Evolutionary conservation across 305 asterid species (phyloP), one percentile per base, ranked within the genome.

Genomic region (Rubia tinctorum): DNA sequence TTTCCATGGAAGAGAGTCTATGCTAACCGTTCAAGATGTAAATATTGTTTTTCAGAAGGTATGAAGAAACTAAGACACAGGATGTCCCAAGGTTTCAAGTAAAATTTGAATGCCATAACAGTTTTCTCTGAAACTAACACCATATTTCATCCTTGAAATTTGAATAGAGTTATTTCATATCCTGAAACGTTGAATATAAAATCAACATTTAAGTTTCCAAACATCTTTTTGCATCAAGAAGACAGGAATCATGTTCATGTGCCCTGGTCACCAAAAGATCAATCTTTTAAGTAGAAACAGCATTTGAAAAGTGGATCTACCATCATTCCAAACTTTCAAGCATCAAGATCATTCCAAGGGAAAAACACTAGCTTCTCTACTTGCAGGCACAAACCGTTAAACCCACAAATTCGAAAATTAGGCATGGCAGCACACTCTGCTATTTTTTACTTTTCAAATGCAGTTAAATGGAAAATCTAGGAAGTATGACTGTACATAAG

Each of bases 361-460:
- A 37, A 45, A 49, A 51, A 0, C 51, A 20, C 10, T 51, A 51
- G 15, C 20, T 55, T 70, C 22, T 10, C 71, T 64, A 37, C 25
- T 37, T 6, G 66, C 37, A n/a, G 53, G 25, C n/a, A n/a, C 27
- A 43, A 39, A 22, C 22, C 64, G 14, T 27, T 59, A 63, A 14
- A 2, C 11, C 73, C 25, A n/a, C 4, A 45, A 51, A 44, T 22
- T 11, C 12, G 4, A 73, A 37, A 13, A 37, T 8, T 47, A 49
- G 23, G 1, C 13, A 23, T 30, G 39, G 22, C 44, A 4, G 49
- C 53, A 27, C 7, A 1, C 40, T 13, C 1, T 27, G 43, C 61
- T 59, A n/a, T 72, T 60, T 62, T 42, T 18, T 17, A 15, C 12
- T 30, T 27, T 34, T 45, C 68, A 72, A 27, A 58, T 58, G 64